Evolutionary conservation across 2,329 filamentous ascomycete genomes (phyloP).

Genomic region (Bretziella fagacearum): DNA sequence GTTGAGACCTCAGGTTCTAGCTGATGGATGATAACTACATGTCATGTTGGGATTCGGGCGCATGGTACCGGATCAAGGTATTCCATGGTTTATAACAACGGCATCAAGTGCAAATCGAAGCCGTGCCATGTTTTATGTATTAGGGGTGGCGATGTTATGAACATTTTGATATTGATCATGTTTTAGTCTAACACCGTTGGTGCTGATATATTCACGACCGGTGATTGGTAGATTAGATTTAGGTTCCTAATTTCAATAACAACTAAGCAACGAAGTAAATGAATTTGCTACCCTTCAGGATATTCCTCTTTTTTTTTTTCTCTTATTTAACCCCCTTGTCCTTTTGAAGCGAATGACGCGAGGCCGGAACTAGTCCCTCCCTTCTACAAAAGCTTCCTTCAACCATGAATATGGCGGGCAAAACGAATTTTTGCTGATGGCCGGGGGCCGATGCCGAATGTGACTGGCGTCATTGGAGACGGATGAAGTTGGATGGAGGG

Average conservation of each 20-base stretch:
- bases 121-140: neutral
- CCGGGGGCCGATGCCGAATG: slow-evolving; percentile 1
- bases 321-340: neutral
- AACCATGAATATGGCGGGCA: neutral
- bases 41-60: neutral
- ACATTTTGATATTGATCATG: too few relatives aligned
- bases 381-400: neutral
- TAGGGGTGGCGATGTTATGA: neutral
- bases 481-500: neutral
- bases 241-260: neutral
- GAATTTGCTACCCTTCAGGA: too few relatives aligned
- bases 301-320: neutral
- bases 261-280: too few relatives aligned
- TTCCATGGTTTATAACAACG: neutral
- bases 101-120: neutral
- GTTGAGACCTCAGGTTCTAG: neutral
- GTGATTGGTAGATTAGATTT: slow-evolving; percentile 7
- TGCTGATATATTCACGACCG: slow-evolving; percentile 6
- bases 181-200: too few relatives aligned
- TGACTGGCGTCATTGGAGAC: slow-evolving; percentile 3
- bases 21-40: neutral
- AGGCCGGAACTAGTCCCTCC: neutral
- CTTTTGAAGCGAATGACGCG: neutral
- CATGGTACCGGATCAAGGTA: neutral
- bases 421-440: neutral